phyloP scores from a whole-genome alignment of 2,329 filamentous ascomycete genomes.

The Emmonsiellopsis sp. region DNA sequence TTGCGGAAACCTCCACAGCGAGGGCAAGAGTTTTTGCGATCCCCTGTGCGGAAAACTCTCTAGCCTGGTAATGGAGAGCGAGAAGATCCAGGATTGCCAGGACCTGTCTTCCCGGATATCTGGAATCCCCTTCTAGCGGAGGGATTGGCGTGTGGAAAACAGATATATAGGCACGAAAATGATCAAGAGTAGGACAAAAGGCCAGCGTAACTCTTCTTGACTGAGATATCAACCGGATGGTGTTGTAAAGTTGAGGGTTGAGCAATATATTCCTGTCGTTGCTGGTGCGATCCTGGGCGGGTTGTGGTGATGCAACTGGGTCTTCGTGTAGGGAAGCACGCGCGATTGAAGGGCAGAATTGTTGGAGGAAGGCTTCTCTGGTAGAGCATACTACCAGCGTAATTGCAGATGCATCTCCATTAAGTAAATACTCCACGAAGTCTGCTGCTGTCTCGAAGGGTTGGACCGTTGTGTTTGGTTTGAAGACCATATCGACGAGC shows the following conservation, averaged over 20 bases:
- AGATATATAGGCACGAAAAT: constrained; percentile 67
- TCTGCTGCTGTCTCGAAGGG: constrained; percentile 44
- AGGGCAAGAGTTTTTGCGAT: constrained; percentile 36
- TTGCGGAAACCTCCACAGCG: constrained; percentile 29
- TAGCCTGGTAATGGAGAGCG: constrained; percentile 33
- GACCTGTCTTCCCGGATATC: constrained; percentile 13
- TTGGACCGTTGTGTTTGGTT: constrained; percentile 15
- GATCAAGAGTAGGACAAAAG: constrained; percentile 67
- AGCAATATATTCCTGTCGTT: constrained; percentile 25
- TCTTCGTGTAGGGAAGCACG: neutral
- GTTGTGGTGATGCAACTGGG: constrained; percentile 13
- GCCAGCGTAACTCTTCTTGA: constrained; percentile 60
- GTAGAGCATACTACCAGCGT: constrained; percentile 64
- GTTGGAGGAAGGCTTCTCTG: constrained; percentile 54
- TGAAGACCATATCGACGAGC: neutral
- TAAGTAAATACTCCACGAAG: constrained; percentile 57
- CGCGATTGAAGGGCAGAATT: constrained; percentile 45
- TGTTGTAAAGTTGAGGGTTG: constrained; percentile 42
- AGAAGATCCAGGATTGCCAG: constrained; percentile 34
- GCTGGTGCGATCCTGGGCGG: constrained; percentile 4
- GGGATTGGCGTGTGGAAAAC: constrained; percentile 33
- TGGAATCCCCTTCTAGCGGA: neutral
- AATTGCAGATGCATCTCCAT: constrained; percentile 47
- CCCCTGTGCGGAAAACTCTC: constrained; percentile 41
- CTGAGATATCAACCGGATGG: constrained; percentile 59